A percentile compares a stretch with the other conserved stretches of the same genome.
Conservation (phyloP, 1,284 basidiomycete species). For the Malassezia brasiliensis region DNA sequence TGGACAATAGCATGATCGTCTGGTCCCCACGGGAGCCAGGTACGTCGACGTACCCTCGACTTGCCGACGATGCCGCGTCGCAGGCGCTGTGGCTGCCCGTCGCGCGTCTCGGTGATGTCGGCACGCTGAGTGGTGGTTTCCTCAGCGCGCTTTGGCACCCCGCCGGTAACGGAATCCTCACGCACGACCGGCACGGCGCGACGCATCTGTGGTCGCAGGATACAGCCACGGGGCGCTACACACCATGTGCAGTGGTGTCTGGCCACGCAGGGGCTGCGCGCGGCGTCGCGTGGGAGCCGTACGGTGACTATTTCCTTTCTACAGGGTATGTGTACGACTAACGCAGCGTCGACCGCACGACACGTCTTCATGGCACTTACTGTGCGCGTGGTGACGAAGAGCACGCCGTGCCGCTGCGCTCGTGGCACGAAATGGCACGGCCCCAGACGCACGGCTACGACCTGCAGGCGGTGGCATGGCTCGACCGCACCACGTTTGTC, state of each 20-base stretch:
- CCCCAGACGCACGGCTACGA: slow-evolving; percentile 47
- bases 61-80: slow-evolving; percentile 21
- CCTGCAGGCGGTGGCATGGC: slow-evolving; percentile 32
- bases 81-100: slow-evolving; percentile 40
- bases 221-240: not conserved
- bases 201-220: slow-evolving; percentile 30
- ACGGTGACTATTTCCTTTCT: slow-evolving; percentile 35
- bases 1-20: slow-evolving; percentile 43
- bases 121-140: slow-evolving; percentile 39
- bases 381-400: not conserved
- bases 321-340: slow-evolving; percentile 7
- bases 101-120: slow-evolving; percentile 43
- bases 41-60: slow-evolving; percentile 28
- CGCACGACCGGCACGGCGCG: slow-evolving; percentile 43
- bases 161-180: slow-evolving; percentile 18
- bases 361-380: slow-evolving; percentile 30
- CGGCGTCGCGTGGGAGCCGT: slow-evolving; percentile 37
- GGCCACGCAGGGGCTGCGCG: slow-evolving; percentile 37
- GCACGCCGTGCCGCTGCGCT: not conserved
- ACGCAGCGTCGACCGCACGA: slow-evolving; percentile 36
- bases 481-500: slow-evolving; percentile 37
- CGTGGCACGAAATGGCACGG: slow-evolving; percentile 45
- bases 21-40: slow-evolving; percentile 31
- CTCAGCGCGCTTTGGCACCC: slow-evolving; percentile 40
- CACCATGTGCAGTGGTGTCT: slow-evolving; percentile 19